phyloP scores from a whole-genome alignment of 768 basidiomycete genomes.

The Suillus sp. region DNA sequence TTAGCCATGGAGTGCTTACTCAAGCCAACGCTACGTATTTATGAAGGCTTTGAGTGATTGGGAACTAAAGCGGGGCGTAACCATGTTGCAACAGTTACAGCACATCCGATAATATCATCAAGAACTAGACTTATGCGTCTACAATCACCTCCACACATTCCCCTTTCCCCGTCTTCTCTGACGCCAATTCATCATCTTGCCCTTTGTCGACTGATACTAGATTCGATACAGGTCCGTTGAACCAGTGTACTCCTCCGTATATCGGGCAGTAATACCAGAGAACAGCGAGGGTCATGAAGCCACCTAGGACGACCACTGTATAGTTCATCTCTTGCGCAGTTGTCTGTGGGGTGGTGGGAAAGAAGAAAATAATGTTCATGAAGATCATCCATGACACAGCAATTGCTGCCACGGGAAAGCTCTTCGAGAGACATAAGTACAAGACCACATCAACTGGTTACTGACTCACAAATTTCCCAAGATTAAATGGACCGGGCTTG shows the following conservation, averaged over 20 bases:
- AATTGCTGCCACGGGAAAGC: slow-evolving; percentile 33
- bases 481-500: slow-evolving; percentile 57
- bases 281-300: slow-evolving; percentile 35
- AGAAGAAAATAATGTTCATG: slow-evolving; percentile 35
- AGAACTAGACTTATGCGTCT: background rate
- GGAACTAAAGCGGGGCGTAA: background rate
- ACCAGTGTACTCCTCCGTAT: slow-evolving; percentile 34
- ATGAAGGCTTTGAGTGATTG: background rate
- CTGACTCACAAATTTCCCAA: slow-evolving; percentile 35
- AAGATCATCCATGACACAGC: slow-evolving; percentile 42
- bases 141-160: background rate
- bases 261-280: slow-evolving; percentile 17
- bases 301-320: slow-evolving; percentile 37
- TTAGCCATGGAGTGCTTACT: background rate
- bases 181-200: background rate
- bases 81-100: background rate
- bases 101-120: background rate
- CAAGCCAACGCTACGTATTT: background rate
- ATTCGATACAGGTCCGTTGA: slow-evolving; percentile 31
- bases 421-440: slow-evolving; percentile 17
- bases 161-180: background rate
- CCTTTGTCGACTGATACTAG: background rate
- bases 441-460: too few relatives aligned
- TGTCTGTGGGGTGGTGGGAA: slow-evolving; percentile 33
- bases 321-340: slow-evolving; percentile 42